Evolutionary conservation across 352 stramenopile species (phyloP), one percentile per base, ranked within the genome.

Genomic region (Globisporangium mamillatum): DNA sequence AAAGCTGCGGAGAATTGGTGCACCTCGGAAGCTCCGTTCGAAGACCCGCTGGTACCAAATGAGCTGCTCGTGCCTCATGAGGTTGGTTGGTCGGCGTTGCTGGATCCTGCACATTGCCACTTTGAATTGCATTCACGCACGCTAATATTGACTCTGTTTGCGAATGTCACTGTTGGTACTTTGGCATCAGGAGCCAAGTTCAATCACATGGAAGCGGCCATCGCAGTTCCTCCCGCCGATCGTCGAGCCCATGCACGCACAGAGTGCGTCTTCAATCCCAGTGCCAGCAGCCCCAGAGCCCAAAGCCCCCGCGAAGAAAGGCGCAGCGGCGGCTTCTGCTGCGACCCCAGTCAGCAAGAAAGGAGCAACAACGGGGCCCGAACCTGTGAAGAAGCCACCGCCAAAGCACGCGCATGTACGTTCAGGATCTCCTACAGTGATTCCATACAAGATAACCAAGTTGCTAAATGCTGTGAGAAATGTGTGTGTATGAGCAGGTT

Each of bases 151-250:
- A 52, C 44, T 52, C n/a, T 50, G 41, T 22, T 18, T 48, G 41
- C 20, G 41, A 16, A 48, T 48, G 41, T 44, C 12, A 7, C 6
- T 18, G 1, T 48, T 48, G 38, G 14, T 20, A 50, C 16, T n/a
- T 50, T 52, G 18, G 1, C 27, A 29, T 3, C 32, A 64, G 22
- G 41, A 48, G 6, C 63, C 59, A 6, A 52, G 57, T 6, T 22
- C 46, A 1, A 74, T 90, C 20, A 67, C 59, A n/a, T 94, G 86
- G 84, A 92, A 90, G 65, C 78, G 86, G 0, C 86, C 84, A 14
- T 68, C 70, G 25, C 71, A 92, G 29, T 91, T 90, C 41, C 63
- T 94, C 3, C 74, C 84, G 16, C 68, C 69, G 3, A 81, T 92
- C 46, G 57, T 78, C 3, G 81, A 89, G 27, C 50, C 71, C 1